Conservation (phyloP, 768 basidiomycete species). For the Suillus placidus region DNA sequence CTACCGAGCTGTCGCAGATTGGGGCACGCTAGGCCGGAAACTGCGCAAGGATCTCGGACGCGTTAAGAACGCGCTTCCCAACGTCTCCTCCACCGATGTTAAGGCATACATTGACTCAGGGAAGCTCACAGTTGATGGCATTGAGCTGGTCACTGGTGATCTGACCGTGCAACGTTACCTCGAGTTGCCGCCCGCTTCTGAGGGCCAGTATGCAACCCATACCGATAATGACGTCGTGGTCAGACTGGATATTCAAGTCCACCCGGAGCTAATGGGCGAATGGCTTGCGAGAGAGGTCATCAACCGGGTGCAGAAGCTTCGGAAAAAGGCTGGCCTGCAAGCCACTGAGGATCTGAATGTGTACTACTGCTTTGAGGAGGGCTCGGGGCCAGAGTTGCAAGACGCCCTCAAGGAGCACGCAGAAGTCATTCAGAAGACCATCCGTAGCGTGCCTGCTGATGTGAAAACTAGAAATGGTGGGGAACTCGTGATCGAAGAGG, state of each 20-base stretch:
- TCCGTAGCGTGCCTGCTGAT: slow-evolving; percentile 70
- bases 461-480: slow-evolving; percentile 53
- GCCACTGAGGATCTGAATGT: slow-evolving; percentile 93
- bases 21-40: slow-evolving; percentile 92
- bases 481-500: slow-evolving; percentile 74
- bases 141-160: slow-evolving; percentile 89
- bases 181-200: slow-evolving; percentile 64
- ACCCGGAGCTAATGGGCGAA: slow-evolving; percentile 84
- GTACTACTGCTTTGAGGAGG: slow-evolving; percentile 80
- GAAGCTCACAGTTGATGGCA: slow-evolving; percentile 84
- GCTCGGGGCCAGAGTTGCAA: slow-evolving; percentile 62
- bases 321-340: slow-evolving; percentile 95
- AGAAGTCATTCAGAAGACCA: slow-evolving; percentile 72
- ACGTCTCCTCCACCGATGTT: slow-evolving; percentile 79
- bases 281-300: slow-evolving; percentile 89
- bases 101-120: slow-evolving; percentile 76
- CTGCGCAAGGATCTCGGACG: slow-evolving; percentile 88
- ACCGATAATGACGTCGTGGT: slow-evolving; percentile 96
- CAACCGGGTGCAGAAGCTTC: slow-evolving; percentile 90
- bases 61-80: slow-evolving; percentile 86
- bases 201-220: slow-evolving; percentile 75
- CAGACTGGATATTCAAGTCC: slow-evolving; percentile 85
- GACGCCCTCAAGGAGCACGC: slow-evolving; percentile 66
- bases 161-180: slow-evolving; percentile 90
- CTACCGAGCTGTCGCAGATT: slow-evolving; percentile 93